A percentile compares a stretch with the other conserved stretches of the same genome.
These are phyloP conservation scores for Catunica adiposa DNA, from an alignment of 2,329 filamentous ascomycete species.

Conservation along the genomic window DNA sequence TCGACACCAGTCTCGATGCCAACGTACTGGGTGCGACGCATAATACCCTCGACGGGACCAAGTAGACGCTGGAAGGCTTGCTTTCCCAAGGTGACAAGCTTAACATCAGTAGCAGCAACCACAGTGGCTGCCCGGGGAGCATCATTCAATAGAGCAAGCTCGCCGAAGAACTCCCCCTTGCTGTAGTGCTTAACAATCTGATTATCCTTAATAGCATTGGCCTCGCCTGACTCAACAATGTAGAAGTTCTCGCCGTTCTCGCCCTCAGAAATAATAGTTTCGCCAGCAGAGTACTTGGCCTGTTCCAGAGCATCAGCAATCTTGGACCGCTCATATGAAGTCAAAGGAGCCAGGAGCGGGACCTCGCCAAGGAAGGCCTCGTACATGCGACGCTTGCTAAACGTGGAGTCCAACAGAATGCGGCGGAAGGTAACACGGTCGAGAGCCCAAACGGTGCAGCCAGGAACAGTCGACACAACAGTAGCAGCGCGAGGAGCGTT, in stretches of 20 bases:
- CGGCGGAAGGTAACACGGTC: slow-evolving; percentile 94
- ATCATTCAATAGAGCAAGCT: slow-evolving; percentile 84
- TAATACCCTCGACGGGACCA: slow-evolving; percentile 84
- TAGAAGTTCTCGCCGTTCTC: slow-evolving; percentile 87
- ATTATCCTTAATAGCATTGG: slow-evolving; percentile 71
- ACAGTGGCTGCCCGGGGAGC: slow-evolving; percentile 84
- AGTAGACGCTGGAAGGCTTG: slow-evolving; percentile 87
- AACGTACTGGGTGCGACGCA: slow-evolving; percentile 60
- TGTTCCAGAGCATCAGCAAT: slow-evolving; percentile 94
- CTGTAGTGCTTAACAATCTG: slow-evolving; percentile 61
- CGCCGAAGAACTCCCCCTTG: slow-evolving; percentile 94
- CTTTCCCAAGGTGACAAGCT: slow-evolving; percentile 83
- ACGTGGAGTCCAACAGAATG: slow-evolving; percentile 95
- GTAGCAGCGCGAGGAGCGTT: slow-evolving; percentile 92
- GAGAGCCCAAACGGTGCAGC: slow-evolving; percentile 78
- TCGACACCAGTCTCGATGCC: slow-evolving; percentile 45
- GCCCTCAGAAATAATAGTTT: slow-evolving; percentile 79
- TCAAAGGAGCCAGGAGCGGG: slow-evolving; percentile 65
- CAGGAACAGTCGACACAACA: slow-evolving; percentile 63
- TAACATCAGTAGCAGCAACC: slow-evolving; percentile 68
- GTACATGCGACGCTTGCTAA: slow-evolving; percentile 90
- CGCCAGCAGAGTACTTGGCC: slow-evolving; percentile 62
- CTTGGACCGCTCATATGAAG: slow-evolving; percentile 87
- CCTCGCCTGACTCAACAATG: slow-evolving; percentile 73
- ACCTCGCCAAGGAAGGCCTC: slow-evolving; percentile 94